Evolutionary conservation across 2,329 filamentous ascomycete genomes (phyloP).

Genomic region (Chaetomiaceae sp.): DNA sequence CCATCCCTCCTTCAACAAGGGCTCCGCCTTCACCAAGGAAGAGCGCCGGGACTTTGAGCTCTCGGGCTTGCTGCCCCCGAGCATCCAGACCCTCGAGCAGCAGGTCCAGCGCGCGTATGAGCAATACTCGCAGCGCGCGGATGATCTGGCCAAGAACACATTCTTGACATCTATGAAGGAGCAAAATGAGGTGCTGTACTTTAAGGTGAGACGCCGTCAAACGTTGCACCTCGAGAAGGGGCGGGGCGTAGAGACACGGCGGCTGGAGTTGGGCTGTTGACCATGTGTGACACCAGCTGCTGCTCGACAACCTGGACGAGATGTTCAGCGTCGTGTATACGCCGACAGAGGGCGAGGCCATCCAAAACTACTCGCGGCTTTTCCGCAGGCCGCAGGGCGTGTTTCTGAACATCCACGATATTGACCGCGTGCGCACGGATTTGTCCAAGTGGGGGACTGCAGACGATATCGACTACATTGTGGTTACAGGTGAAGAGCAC

Average conservation of each 20-base stretch:
- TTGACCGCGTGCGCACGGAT: slow-evolving; percentile 60
- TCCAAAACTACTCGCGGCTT: slow-evolving; percentile 73
- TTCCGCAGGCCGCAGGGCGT: slow-evolving; percentile 78
- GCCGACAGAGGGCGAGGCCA: slow-evolving; percentile 83
- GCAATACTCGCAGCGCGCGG: slow-evolving; percentile 61
- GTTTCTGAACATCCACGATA: slow-evolving; percentile 69
- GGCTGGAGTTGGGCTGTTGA: neutral
- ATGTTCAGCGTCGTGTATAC: slow-evolving; percentile 93
- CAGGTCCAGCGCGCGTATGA: slow-evolving; percentile 74
- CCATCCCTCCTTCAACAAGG: slow-evolving; percentile 73
- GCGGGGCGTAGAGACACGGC: no score
- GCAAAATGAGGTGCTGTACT: slow-evolving; percentile 82
- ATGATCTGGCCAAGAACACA: slow-evolving; percentile 76
- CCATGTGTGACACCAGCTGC: slow-evolving; percentile 46
- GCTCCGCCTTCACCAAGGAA: slow-evolving; percentile 66
- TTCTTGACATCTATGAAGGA: slow-evolving; percentile 82
- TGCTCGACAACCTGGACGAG: slow-evolving; percentile 73
- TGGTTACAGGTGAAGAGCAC: slow-evolving; percentile 65
- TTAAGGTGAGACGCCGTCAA: slow-evolving; percentile 56
- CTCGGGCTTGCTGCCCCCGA: slow-evolving; percentile 65
- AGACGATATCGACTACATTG: slow-evolving; percentile 83
- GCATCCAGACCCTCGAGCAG: slow-evolving; percentile 69
- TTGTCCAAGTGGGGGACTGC: slow-evolving; percentile 62
- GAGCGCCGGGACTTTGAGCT: slow-evolving; percentile 69
- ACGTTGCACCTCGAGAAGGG: neutral